Conservation (phyloP, 352 stramenopile genomes). For the Phytophthora multivora region DNA sequence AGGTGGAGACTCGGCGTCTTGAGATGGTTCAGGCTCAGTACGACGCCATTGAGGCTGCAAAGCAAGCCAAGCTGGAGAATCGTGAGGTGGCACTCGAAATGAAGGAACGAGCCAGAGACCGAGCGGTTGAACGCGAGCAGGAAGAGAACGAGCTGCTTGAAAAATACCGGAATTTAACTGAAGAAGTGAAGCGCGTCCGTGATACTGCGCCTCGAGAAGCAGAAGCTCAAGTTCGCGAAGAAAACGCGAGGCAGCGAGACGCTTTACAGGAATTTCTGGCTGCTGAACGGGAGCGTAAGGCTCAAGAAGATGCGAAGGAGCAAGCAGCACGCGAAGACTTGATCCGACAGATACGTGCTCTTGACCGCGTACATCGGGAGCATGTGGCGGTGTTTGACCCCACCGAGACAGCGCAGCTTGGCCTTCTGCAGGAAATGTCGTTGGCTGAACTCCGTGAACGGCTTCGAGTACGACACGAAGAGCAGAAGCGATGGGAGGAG, state of each 20-base stretch:
- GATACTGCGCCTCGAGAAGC: constrained; percentile 83
- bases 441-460: constrained; percentile 85
- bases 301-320: constrained; percentile 62
- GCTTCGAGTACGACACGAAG: constrained; percentile 76
- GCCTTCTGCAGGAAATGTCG: constrained; percentile 93
- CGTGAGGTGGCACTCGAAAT: constrained; percentile 78
- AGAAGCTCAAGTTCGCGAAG: constrained; percentile 58
- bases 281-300: constrained; percentile 65
- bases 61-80: constrained; percentile 77
- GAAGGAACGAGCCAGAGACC: constrained; percentile 72
- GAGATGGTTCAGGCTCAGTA: constrained; percentile 87
- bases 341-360: constrained; percentile 85
- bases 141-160: constrained; percentile 63
- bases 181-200: constrained; percentile 76
- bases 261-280: constrained; percentile 69
- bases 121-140: constrained; percentile 63
- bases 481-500: constrained; percentile 75
- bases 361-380: constrained; percentile 80
- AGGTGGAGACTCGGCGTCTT: constrained; percentile 80
- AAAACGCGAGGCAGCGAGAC: constrained; percentile 66
- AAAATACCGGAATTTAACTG: constrained; percentile 57
- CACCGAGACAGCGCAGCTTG: constrained; percentile 84
- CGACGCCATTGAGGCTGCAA: constrained; percentile 76
- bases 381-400: constrained; percentile 91
- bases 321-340: constrained; percentile 80